phyloP scores from a whole-genome alignment of 257 asterid species.

The Salvia rosmarinus region DNA sequence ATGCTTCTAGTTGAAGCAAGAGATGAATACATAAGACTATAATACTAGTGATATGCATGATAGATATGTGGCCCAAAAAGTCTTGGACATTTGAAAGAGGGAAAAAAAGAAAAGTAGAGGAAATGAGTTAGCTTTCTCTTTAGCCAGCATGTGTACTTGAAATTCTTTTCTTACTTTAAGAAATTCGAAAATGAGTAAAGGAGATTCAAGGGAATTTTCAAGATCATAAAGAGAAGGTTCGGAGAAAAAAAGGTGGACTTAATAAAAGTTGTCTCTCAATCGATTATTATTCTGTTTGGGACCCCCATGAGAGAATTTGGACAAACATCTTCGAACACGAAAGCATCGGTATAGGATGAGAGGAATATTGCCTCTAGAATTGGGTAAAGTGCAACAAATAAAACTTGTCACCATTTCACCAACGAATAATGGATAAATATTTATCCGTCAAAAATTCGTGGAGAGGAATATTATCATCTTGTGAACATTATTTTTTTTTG shows the following conservation, averaged over 20 bases:
- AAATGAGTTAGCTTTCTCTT: constrained; percentile 41
- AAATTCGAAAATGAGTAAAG: constrained; percentile 65
- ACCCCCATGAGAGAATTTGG: not conserved
- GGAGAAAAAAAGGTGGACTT: constrained; percentile 14
- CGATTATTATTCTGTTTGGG: too few species aligned
- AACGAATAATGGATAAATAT: constrained; percentile 34
- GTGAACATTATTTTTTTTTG: too few species aligned
- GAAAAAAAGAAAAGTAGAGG: constrained; percentile 26
- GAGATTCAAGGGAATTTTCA: constrained; percentile 57
- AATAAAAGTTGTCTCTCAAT: constrained; percentile 48
- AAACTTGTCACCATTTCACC: constrained; percentile 52
- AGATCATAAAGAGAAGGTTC: constrained; percentile 41
- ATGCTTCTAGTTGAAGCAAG: constrained; percentile 14
- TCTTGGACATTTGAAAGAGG: constrained; percentile 34
- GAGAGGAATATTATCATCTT: too few species aligned
- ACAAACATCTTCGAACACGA: not conserved
- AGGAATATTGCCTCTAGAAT: constrained; percentile 54
- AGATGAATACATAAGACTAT: not conserved
- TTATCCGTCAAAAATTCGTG: not conserved
- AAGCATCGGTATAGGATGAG: constrained; percentile 30
- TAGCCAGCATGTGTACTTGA: constrained; percentile 44
- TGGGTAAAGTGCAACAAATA: constrained; percentile 50
- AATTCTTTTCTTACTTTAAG: constrained; percentile 44
- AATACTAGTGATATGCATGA: not conserved
- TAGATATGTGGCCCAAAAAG: constrained; percentile 13